A percentile compares a stretch with the other conserved stretches of the same genome.
These are phyloP conservation scores for Pseudocercospora macadamiae DNA, from an alignment of 2,329 filamentous ascomycete species.

Conservation along the genomic window DNA sequence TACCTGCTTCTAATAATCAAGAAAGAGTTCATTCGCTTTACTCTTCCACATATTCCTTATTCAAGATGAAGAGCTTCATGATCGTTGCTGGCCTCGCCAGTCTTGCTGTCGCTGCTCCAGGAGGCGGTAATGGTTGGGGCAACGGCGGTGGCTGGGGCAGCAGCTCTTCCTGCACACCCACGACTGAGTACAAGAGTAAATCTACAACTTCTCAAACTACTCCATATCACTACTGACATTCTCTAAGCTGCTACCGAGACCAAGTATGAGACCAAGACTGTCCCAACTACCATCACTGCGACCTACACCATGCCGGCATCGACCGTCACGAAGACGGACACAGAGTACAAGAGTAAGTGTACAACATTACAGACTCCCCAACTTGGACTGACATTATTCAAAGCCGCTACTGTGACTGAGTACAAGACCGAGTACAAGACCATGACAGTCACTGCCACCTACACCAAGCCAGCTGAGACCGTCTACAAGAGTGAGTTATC, in stretches of 20 bases:
- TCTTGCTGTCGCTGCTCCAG: neutral
- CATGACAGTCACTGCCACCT: neutral
- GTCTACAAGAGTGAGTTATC: neutral
- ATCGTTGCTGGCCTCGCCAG: neutral
- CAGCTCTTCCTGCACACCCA: neutral
- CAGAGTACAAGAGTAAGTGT: neutral
- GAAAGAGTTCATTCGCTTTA: neutral
- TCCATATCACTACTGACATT: neutral
- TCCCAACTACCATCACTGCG: neutral
- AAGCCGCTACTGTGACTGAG: neutral
- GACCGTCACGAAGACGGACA: neutral
- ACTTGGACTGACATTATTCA: neutral
- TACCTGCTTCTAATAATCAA: neutral
- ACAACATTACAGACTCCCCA: rapidly evolving
- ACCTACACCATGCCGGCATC: neutral
- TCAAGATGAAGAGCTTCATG: slow-evolving; percentile 4
- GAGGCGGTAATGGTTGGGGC: neutral
- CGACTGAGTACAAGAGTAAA: neutral
- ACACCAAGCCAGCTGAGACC: neutral
- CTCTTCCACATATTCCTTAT: neutral
- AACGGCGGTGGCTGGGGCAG: neutral
- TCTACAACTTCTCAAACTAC: neutral
- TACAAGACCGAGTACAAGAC: neutral
- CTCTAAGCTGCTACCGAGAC: neutral
- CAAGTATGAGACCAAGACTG: slow-evolving; percentile 2